Percentiles rank a stretch among this genome's conserved stretches.
Conservation (phyloP, 2,329 filamentous ascomycete species). For the Esteya vermicola region DNA sequence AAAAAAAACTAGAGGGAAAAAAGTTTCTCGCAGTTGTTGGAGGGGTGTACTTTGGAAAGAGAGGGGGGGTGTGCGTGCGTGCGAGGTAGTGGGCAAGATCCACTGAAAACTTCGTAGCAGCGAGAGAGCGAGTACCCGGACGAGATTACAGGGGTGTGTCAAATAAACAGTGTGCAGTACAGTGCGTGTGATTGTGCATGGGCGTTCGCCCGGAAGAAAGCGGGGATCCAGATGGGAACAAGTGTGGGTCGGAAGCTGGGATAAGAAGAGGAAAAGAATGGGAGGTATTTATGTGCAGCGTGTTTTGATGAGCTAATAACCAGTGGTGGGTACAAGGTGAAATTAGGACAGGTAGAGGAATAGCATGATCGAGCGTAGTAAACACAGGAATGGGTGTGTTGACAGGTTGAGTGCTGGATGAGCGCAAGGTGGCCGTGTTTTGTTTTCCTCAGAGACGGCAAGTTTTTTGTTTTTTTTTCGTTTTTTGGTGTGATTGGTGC, state of each 20-base stretch:
- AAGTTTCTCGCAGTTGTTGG: constrained; percentile 6
- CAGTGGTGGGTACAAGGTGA: constrained; percentile 8
- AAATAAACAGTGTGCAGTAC: background rate
- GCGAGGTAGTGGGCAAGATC: too few relatives aligned
- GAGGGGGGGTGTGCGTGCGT: too few relatives aligned
- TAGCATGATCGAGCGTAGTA: constrained; percentile 2
- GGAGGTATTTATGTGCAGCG: background rate
- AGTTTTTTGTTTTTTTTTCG: background rate
- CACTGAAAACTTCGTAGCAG: background rate
- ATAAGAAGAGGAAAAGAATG: constrained; percentile 4
- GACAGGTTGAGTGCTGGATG: background rate
- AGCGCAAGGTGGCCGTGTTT: too few relatives aligned
- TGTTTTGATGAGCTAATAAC: constrained; percentile 10
- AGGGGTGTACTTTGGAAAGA: constrained; percentile 1
- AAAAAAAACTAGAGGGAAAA: constrained; percentile 4
- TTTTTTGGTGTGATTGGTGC: background rate
- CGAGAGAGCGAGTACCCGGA: constrained; percentile 1
- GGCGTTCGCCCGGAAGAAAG: constrained; percentile 9
- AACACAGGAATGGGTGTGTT: background rate
- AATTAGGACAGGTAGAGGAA: constrained; percentile 7
- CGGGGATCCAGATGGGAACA: constrained; percentile 3
- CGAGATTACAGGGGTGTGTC: constrained; percentile 1
- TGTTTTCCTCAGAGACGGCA: too few relatives aligned
- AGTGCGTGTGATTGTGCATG: background rate
- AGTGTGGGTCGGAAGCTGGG: constrained; percentile 4